Percentiles rank a stretch among this genome's conserved stretches.
Evolutionary conservation across 495 filamentous ascomycete species (phyloP).

Genomic region (Aspergillus egyptiacus): DNA sequence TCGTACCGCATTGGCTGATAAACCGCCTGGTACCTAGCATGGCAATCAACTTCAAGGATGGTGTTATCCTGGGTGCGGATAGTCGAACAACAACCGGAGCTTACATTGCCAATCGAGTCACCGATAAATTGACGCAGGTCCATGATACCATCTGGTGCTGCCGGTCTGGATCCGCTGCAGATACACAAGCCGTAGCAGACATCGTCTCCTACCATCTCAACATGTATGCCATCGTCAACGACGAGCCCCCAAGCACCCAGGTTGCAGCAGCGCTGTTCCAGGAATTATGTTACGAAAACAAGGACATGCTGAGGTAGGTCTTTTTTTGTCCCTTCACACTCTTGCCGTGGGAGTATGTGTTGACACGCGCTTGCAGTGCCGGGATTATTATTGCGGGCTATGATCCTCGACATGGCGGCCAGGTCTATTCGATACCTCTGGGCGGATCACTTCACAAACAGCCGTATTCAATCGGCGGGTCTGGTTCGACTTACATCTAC

Average conservation of each 20-base stretch:
- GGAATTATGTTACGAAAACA: conserved; percentile 96
- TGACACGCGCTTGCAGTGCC: conserved; percentile 53
- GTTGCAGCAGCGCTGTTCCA: conserved; percentile 93
- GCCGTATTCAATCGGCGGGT: conserved; percentile 90
- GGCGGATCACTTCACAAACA: conserved; percentile 98
- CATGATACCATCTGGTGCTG: conserved; percentile 99
- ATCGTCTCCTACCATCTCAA: conserved; percentile 95
- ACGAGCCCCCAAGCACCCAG: conserved; percentile 84
- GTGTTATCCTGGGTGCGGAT: conserved; percentile 93
- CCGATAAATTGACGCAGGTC: conserved; percentile 97
- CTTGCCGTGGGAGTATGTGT: conserved; percentile 50
- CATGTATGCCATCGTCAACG: conserved; percentile 82
- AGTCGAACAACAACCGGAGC: conserved; percentile 97
- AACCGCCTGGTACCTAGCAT: conserved; percentile 29
- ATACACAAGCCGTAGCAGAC: conserved; percentile 96
- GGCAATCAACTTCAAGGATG: conserved; percentile 94
- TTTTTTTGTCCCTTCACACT: conserved; percentile 19
- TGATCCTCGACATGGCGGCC: conserved; percentile 86
- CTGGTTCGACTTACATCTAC: conserved; percentile 98
- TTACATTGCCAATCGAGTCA: conserved; percentile 98
- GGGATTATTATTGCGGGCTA: conserved; percentile 97
- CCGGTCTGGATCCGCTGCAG: conserved; percentile 90
- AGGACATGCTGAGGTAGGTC: conserved; percentile 74
- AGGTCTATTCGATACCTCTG: conserved; percentile 94
- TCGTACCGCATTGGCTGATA: conserved; percentile 4